These are phyloP conservation scores for Hirsutella thompsonii DNA, from an alignment of 2,329 filamentous ascomycete species.

Conservation along the genomic window DNA sequence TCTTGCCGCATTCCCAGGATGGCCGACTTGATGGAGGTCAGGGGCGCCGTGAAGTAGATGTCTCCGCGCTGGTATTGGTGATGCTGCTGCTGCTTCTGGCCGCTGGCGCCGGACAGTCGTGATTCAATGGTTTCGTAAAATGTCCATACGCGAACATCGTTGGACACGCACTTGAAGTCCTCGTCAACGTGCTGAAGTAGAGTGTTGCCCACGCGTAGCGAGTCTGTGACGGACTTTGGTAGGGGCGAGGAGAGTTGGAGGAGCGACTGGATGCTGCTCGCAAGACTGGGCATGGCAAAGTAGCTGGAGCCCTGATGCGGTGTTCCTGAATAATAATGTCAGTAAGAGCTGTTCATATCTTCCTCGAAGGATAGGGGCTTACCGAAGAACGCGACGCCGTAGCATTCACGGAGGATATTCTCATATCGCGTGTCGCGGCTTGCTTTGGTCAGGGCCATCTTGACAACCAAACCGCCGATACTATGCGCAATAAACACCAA, in stretches of 20 bases:
- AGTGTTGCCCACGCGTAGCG: slow-evolving; percentile 37
- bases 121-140: slow-evolving; percentile 52
- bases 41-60: slow-evolving; percentile 44
- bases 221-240: slow-evolving; percentile 34
- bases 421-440: slow-evolving; percentile 22
- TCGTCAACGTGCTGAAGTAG: slow-evolving; percentile 36
- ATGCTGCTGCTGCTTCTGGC: neutral
- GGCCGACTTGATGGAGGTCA: slow-evolving; percentile 44
- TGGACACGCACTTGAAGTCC: slow-evolving; percentile 40
- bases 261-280: slow-evolving; percentile 37
- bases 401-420: slow-evolving; percentile 39
- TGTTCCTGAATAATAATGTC: slow-evolving; percentile 24
- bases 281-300: slow-evolving; percentile 43
- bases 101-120: slow-evolving; percentile 27
- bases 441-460: slow-evolving; percentile 39
- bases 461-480: slow-evolving; percentile 46
- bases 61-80: slow-evolving; percentile 16
- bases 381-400: slow-evolving; percentile 50
- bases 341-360: slow-evolving; percentile 7
- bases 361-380: neutral
- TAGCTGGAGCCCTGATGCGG: slow-evolving; percentile 53
- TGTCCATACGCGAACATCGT: slow-evolving; percentile 48
- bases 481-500: slow-evolving; percentile 50
- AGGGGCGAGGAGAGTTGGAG: slow-evolving; percentile 38
- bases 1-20: slow-evolving; percentile 38